Evolutionary conservation across 2,329 filamentous ascomycete genomes (phyloP).

Genomic region (Stachybotrys elegans): DNA sequence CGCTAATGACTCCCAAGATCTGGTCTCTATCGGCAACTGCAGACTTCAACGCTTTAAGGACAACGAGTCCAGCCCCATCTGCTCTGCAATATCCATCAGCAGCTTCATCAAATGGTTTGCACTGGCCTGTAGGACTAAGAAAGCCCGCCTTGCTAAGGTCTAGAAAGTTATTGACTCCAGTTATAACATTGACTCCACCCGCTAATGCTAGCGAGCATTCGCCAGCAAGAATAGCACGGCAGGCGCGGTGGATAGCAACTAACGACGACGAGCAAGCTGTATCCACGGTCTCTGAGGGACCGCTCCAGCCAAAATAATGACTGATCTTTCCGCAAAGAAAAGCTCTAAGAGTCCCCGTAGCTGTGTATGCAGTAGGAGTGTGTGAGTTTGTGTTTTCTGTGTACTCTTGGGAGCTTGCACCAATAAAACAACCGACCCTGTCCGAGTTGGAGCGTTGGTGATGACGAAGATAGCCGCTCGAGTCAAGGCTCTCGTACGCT

Average conservation of each 20-base stretch:
- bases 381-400: constrained; percentile 17
- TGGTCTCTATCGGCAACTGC: constrained; percentile 46
- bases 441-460: constrained; percentile 7
- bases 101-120: constrained; percentile 19
- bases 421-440: constrained; percentile 20
- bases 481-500: constrained; percentile 26
- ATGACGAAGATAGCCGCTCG: constrained; percentile 8
- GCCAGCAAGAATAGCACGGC: constrained; percentile 16
- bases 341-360: constrained; percentile 24
- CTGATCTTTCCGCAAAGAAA: constrained; percentile 27
- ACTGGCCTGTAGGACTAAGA: constrained; percentile 21
- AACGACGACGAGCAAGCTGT: constrained; percentile 31
- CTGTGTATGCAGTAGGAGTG: constrained; percentile 22
- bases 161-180: constrained; percentile 14
- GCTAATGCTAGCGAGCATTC: constrained; percentile 28
- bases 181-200: constrained; percentile 34
- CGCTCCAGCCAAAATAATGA: constrained; percentile 30
- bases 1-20: constrained; percentile 37
- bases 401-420: constrained; percentile 16
- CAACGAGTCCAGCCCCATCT: constrained; percentile 38
- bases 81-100: constrained; percentile 46
- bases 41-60: constrained; percentile 42
- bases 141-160: constrained; percentile 15
- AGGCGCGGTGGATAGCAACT: constrained; percentile 28
- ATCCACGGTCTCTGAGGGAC: constrained; percentile 27